These are phyloP conservation scores for Phytophthora constricta DNA, from an alignment of 352 stramenopile species.

Conservation along the genomic window DNA sequence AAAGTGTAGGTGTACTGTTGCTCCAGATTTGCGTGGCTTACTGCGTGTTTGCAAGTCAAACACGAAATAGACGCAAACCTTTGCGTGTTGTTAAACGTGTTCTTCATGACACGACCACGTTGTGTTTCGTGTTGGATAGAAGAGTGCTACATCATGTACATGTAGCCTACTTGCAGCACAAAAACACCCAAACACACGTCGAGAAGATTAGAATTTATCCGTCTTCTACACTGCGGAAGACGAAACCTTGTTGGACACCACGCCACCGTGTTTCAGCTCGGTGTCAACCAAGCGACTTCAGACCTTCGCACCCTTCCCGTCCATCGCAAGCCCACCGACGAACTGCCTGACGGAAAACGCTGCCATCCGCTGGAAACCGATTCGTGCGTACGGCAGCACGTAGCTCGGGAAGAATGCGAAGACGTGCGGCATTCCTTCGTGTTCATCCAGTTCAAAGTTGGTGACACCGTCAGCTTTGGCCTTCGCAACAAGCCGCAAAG, in stretches of 20 bases:
- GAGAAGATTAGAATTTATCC: too few species aligned
- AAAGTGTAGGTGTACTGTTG: too few species aligned
- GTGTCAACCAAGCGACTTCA: neutral
- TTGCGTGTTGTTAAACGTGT: too few species aligned
- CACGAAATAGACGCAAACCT: too few species aligned
- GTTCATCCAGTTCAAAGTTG: constrained; percentile 46
- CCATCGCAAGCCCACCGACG: neutral
- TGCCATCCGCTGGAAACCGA: constrained; percentile 35
- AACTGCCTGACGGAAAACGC: constrained; percentile 38
- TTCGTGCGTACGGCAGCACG: constrained; percentile 37
- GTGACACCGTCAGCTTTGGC: constrained; percentile 33
- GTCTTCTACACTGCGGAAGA: neutral
- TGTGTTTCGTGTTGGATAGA: too few species aligned
- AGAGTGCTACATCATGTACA: too few species aligned
- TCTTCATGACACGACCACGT: too few species aligned
- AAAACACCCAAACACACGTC: too few species aligned
- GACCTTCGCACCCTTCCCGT: neutral
- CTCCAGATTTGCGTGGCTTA: too few species aligned
- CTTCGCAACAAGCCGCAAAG: constrained; percentile 29
- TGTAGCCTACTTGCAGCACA: too few species aligned
- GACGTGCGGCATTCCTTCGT: constrained; percentile 46
- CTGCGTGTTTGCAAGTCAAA: too few species aligned
- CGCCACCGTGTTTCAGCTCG: neutral
- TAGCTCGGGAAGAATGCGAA: constrained; percentile 43
- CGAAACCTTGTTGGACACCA: too few species aligned